Evolutionary conservation across 2,329 filamentous ascomycete species (phyloP).

Genomic region (Penicillium corylophilum): DNA sequence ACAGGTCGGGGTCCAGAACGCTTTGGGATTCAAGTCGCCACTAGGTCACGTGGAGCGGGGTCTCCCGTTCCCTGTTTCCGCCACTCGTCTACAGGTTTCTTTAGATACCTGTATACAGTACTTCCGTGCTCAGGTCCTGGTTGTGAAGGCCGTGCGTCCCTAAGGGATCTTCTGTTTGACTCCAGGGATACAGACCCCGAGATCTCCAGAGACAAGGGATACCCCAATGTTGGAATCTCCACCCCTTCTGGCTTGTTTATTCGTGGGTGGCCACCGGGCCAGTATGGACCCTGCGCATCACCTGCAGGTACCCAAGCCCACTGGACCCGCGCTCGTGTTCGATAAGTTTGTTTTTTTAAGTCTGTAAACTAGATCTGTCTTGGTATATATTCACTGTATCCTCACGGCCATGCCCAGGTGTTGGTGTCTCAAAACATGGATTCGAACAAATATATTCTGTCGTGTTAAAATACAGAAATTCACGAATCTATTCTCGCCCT

Average conservation of each 20-base stretch:
- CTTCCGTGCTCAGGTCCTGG: too few species aligned
- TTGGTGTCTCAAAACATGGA: too few species aligned
- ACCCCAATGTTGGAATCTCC: neutral
- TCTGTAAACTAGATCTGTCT: neutral
- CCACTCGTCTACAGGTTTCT: neutral
- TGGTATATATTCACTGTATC: neutral
- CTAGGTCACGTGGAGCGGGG: slow-evolving; percentile 17
- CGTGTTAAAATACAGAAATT: too few species aligned
- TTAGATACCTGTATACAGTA: too few species aligned
- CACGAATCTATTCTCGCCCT: too few species aligned
- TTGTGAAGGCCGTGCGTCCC: too few species aligned
- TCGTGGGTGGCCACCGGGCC: neutral
- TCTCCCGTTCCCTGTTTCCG: slow-evolving; percentile 1
- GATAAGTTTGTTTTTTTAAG: neutral
- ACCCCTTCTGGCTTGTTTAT: slow-evolving; percentile 4
- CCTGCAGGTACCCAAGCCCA: slow-evolving; percentile 19
- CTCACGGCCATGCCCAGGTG: too few species aligned
- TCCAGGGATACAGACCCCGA: neutral
- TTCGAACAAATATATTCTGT: too few species aligned
- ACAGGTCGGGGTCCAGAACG: slow-evolving; percentile 2
- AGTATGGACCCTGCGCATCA: slow-evolving; percentile 7
- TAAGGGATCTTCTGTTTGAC: too few species aligned
- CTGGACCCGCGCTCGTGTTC: neutral
- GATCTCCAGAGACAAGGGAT: slow-evolving; percentile 3
- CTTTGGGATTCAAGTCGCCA: slow-evolving; percentile 9